A percentile compares a stretch with the other conserved stretches of the same genome.
Conservation (phyloP, 331 rosid genomes). For the Quercus lobata region DNA sequence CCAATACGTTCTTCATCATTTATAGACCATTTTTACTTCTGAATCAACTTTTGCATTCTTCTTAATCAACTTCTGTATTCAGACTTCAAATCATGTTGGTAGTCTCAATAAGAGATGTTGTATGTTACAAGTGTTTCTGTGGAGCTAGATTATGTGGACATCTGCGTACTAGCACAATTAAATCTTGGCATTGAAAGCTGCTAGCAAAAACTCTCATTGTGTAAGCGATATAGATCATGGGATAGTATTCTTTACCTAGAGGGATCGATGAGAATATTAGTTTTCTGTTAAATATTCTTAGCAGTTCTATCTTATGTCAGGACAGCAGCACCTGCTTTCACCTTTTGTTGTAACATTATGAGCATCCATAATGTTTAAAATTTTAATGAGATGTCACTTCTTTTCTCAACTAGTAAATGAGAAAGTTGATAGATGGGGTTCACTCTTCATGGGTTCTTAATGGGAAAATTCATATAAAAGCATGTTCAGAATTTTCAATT, state of each 20-base stretch:
- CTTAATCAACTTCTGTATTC: neutral
- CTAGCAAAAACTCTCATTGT: neutral
- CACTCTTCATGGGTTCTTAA: neutral
- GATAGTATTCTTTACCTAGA: neutral
- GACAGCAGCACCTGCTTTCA: neutral
- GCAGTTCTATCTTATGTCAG: neutral
- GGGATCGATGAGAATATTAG: neutral
- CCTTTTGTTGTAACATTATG: neutral
- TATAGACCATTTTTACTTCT: neutral
- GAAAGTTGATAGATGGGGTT: neutral
- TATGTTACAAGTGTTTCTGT: neutral
- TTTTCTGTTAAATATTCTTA: neutral
- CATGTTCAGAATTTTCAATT: neutral
- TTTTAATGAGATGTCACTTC: neutral
- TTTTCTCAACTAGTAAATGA: neutral
- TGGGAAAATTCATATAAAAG: neutral
- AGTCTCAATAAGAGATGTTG: neutral
- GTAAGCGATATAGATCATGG: neutral
- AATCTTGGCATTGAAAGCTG: neutral
- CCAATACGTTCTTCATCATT: neutral
- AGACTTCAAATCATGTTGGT: neutral
- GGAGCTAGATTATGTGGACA: neutral
- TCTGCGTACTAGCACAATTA: neutral
- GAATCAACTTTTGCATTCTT: neutral
- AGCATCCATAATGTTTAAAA: neutral